phyloP scores from a whole-genome alignment of 202 grass and related monocot genomes.

The Dendrocalamus latiflorus region DNA sequence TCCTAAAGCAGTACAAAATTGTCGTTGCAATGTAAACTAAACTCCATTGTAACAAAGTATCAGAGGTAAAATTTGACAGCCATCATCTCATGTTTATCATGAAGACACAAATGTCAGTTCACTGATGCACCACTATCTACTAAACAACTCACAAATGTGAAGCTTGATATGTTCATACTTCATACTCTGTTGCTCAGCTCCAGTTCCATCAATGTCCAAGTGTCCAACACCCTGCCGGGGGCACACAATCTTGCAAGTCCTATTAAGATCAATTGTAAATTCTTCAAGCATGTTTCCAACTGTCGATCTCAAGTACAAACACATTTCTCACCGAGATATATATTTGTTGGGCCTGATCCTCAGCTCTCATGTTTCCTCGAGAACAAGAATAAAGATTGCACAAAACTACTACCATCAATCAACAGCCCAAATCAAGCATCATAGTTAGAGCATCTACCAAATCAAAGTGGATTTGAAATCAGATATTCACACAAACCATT shows the following conservation, averaged over 20 bases:
- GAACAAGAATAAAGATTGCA: background rate
- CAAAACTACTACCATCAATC: background rate
- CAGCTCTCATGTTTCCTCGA: background rate
- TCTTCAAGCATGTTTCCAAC: background rate
- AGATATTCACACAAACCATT: background rate
- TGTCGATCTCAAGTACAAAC: background rate
- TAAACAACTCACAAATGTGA: background rate
- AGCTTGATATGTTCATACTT: too few relatives aligned
- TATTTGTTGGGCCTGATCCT: background rate
- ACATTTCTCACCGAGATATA: background rate
- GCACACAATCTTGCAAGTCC: background rate
- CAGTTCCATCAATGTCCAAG: background rate
- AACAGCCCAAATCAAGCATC: background rate
- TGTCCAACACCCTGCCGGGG: background rate
- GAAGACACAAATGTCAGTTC: background rate
- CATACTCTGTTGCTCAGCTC: background rate
- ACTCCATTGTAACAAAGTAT: background rate
- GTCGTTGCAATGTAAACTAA: background rate
- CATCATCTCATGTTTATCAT: background rate
- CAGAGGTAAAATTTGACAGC: background rate
- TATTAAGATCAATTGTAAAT: background rate
- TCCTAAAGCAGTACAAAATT: background rate
- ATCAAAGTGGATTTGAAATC: background rate
- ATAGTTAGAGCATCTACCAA: background rate
- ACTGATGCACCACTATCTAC: background rate